Evolutionary conservation across 2,329 filamentous ascomycete genomes (phyloP), one percentile per base, ranked within the genome.

Genomic region (Rugonectria rugulosa): DNA sequence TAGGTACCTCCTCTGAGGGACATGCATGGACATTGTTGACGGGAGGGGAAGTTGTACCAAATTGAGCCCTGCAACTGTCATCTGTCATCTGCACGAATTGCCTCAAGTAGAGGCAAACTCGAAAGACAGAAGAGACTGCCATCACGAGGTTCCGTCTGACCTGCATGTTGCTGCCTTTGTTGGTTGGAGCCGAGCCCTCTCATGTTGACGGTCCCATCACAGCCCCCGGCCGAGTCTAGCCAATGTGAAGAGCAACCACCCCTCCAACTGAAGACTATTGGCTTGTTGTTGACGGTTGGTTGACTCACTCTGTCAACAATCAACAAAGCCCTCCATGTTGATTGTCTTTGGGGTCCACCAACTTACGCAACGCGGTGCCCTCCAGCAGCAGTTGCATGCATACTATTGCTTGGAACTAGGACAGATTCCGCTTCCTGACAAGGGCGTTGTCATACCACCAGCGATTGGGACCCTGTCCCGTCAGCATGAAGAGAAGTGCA

Each of bases 341-440:
- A 43, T 34, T 37, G 15, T 49, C 50, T 55, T 55, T 29, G 34
- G 53, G 41, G 40, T 46, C 53, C 53, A 56, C 24, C 29, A 8
- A 20, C 17, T 34, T 44, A 38, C 43, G 32, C 23, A 49, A 37
- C n/a, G 12, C 34, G 24, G 40, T 15, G 27, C 11, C 27, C 23
- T 14, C 10, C 32, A 34, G 24, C 23, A 20, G 31, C 12, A 43
- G 21, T 20, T 31, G 40, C 14, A 36, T 53, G 43, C 40, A 37
- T 26, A 45, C 46, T 37, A 12, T 21, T 34, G 40, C 17, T 29
- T 45, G 24, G 23, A 31, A 32, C 29, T 21, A 47, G 51, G 21
- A 36, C 29, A 14, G 19, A 42, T n/a, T 54, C 44, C 24, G 19
- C 20, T 50, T 32, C n/a, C 11, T 24, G 6, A 34, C 41, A 29